Evolutionary conservation across 208 protist genomes (phyloP).

Genomic region (Polymyxa betae): DNA sequence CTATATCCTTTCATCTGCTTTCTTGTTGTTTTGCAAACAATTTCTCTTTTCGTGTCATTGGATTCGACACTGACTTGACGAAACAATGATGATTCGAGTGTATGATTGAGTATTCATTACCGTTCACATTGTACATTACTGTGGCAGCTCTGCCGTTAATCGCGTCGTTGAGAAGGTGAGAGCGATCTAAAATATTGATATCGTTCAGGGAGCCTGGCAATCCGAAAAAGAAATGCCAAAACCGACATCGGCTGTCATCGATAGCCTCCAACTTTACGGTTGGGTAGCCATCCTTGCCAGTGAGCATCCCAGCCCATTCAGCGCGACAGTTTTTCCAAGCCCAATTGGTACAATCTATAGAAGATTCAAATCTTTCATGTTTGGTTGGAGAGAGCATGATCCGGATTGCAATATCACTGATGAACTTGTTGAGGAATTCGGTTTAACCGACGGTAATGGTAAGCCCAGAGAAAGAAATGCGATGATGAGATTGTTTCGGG

Average conservation of each 20-base stretch:
- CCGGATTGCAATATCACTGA: no score
- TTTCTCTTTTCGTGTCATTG: background rate
- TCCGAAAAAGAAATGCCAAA: conserved; percentile 44
- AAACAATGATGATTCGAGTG: conserved; percentile 28
- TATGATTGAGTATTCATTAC: background rate
- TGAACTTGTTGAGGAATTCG: no score
- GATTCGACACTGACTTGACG: background rate
- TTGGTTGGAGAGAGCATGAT: no score
- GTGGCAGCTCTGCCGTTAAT: background rate
- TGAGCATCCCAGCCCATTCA: conserved; percentile 18
- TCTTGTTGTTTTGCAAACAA: conserved; percentile 33
- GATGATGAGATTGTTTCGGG: no score
- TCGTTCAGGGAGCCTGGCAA: conserved; percentile 24
- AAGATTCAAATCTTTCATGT: no score
- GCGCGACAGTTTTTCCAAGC: background rate
- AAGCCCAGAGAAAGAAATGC: no score
- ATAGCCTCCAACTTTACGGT: background rate
- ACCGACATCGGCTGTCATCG: background rate
- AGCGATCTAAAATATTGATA: conserved; percentile 33
- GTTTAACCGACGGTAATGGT: no score
- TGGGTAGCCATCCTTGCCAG: background rate
- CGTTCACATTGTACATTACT: background rate
- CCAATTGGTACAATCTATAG: background rate
- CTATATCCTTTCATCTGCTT: background rate
- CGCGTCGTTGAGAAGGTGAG: background rate